Evolutionary conservation across 208 protist species (phyloP).

Genomic region (Porcisia hertigi): DNA sequence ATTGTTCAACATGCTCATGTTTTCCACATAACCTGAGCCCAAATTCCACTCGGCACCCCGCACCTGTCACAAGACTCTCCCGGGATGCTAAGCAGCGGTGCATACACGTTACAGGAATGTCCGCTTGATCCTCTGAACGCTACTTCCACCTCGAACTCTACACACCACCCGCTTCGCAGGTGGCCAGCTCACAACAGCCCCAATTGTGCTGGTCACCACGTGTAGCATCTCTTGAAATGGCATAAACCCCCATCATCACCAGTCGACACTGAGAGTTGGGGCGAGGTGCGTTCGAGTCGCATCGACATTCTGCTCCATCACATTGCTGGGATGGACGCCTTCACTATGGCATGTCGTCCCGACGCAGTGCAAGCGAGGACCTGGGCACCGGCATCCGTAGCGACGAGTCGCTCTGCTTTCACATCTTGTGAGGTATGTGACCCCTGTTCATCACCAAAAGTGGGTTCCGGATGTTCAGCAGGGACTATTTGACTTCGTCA

Average conservation of each 20-base stretch:
- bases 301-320: no score
- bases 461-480: not conserved
- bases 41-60: not conserved
- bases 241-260: not conserved
- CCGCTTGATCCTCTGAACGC: not conserved
- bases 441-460: not conserved
- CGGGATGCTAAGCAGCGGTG: not conserved
- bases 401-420: not conserved
- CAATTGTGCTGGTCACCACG: not conserved
- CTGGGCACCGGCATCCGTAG: not conserved
- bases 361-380: not conserved
- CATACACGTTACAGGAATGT: not conserved
- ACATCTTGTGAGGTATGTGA: not conserved
- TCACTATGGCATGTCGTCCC: not conserved
- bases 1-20: not conserved
- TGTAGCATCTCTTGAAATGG: not conserved
- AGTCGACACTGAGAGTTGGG: not conserved
- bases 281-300: not conserved
- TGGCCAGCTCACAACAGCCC: not conserved
- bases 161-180: not conserved
- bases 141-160: no score
- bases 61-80: not conserved
- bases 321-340: not conserved
- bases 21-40: not conserved
- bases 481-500: not conserved